Percentiles rank a stretch among this genome's conserved stretches.
phyloP scores from a whole-genome alignment of 2,329 filamentous ascomycete genomes.

The Cadophora sp. region DNA sequence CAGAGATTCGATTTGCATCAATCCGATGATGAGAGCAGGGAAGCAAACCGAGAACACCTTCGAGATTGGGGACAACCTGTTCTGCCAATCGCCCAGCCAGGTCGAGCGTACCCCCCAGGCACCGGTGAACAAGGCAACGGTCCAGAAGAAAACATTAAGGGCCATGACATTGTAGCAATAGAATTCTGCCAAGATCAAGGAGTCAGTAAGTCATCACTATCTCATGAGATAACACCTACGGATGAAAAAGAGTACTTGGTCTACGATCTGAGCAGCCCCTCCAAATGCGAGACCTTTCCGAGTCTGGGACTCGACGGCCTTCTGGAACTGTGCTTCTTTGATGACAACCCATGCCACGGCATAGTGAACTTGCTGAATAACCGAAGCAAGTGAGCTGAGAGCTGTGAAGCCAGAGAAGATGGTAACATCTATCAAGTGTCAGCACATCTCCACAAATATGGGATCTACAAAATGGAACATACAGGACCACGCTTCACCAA shows the following conservation, averaged over 20 bases:
- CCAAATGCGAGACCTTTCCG: slow-evolving; percentile 53
- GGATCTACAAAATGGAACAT: slow-evolving; percentile 12
- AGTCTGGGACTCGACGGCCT: slow-evolving; percentile 46
- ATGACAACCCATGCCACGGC: slow-evolving; percentile 35
- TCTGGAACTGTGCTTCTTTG: slow-evolving; percentile 46
- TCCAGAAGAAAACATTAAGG: slow-evolving; percentile 55
- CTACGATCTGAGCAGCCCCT: slow-evolving; percentile 50
- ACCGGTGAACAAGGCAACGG: slow-evolving; percentile 47
- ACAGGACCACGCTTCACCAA: slow-evolving; percentile 45
- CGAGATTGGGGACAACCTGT: slow-evolving; percentile 40
- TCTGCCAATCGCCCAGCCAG: slow-evolving; percentile 42
- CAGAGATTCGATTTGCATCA: slow-evolving; percentile 45
- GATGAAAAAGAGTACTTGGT: slow-evolving; percentile 55
- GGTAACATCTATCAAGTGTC: slow-evolving; percentile 38
- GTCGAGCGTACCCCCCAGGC: slow-evolving; percentile 44
- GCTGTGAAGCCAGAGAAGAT: slow-evolving; percentile 40
- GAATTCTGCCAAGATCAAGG: slow-evolving; percentile 49
- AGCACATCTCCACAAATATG: slow-evolving; percentile 7
- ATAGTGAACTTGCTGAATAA: slow-evolving; percentile 44
- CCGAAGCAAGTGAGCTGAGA: slow-evolving; percentile 41
- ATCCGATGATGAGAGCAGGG: slow-evolving; percentile 47
- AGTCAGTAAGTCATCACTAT: neutral
- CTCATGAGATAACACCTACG: slow-evolving; percentile 46
- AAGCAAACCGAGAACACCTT: slow-evolving; percentile 49
- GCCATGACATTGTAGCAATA: slow-evolving; percentile 59